These are phyloP conservation scores for Allium cepa DNA, from an alignment of 106 monocot genomes.

Conservation along the genomic window DNA sequence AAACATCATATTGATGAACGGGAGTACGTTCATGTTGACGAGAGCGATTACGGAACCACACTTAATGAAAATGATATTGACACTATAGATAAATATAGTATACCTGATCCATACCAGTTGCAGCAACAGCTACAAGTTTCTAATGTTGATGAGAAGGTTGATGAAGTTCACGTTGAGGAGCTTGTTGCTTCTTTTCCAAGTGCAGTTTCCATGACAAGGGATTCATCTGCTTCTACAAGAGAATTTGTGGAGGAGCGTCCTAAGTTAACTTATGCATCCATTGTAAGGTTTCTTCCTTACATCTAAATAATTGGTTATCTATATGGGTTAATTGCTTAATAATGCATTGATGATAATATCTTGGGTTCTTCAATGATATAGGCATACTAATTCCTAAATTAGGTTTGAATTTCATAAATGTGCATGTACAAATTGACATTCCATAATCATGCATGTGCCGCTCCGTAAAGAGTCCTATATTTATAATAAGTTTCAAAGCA, in stretches of 20 bases:
- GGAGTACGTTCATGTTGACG: not conserved
- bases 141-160: constrained; percentile 20
- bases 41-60: not conserved
- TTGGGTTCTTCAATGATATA: too few relatives aligned
- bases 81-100: constrained; percentile 31
- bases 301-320: not conserved
- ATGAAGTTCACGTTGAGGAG: constrained; percentile 35
- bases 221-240: constrained; percentile 11
- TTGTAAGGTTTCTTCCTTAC: constrained; percentile 33
- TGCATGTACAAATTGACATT: too few relatives aligned
- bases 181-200: constrained; percentile 23
- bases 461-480: too few relatives aligned
- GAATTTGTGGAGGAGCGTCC: constrained; percentile 43
- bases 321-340: too few relatives aligned
- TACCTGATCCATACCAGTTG: constrained; percentile 24
- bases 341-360: too few relatives aligned
- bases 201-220: constrained; percentile 9
- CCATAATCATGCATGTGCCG: too few relatives aligned
- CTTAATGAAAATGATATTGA: constrained; percentile 28
- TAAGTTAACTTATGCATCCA: constrained; percentile 82
- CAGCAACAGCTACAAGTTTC: constrained; percentile 25
- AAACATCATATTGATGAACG: constrained; percentile 26
- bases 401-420: too few relatives aligned
- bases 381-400: too few relatives aligned
- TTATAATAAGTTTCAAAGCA: too few relatives aligned